These are phyloP conservation scores for Wallacemonas sp. DNA, from an alignment of 208 protist genomes.

Conservation along the genomic window DNA sequence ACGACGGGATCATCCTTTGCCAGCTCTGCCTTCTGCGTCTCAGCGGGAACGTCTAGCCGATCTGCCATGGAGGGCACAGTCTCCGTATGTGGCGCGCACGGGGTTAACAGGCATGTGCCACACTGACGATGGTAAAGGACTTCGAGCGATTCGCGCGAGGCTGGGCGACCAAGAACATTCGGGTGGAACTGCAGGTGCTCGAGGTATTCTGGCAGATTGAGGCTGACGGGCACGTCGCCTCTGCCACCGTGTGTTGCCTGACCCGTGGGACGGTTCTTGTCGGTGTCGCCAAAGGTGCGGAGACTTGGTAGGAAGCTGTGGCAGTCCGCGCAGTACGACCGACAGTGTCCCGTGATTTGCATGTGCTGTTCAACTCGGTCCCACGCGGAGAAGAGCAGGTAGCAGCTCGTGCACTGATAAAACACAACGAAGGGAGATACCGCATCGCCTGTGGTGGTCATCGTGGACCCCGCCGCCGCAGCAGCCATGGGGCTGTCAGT, in stretches of 20 bases:
- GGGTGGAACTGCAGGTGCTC: slow-evolving; percentile 30
- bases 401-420: slow-evolving; percentile 72
- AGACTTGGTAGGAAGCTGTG: slow-evolving; percentile 3
- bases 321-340: slow-evolving; percentile 39
- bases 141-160: slow-evolving; percentile 49
- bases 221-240: background rate
- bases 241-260: background rate
- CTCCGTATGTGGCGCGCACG: background rate
- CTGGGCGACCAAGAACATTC: slow-evolving; percentile 44
- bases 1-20: slow-evolving; percentile 2
- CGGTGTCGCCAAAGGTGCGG: background rate
- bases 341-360: slow-evolving; percentile 33
- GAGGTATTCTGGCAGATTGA: slow-evolving; percentile 14
- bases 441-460: background rate
- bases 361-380: slow-evolving; percentile 47
- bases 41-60: background rate
- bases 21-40: background rate
- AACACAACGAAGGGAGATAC: slow-evolving; percentile 46
- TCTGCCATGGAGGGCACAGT: background rate
- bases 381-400: slow-evolving; percentile 57
- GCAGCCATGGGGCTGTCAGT: background rate
- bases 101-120: background rate
- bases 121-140: slow-evolving; percentile 47
- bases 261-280: background rate
- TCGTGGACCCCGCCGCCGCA: too few relatives aligned